These are phyloP conservation scores for Selaginella moellendorffii DNA, from an alignment of 75 land plant genomes.

Conservation along the genomic window DNA sequence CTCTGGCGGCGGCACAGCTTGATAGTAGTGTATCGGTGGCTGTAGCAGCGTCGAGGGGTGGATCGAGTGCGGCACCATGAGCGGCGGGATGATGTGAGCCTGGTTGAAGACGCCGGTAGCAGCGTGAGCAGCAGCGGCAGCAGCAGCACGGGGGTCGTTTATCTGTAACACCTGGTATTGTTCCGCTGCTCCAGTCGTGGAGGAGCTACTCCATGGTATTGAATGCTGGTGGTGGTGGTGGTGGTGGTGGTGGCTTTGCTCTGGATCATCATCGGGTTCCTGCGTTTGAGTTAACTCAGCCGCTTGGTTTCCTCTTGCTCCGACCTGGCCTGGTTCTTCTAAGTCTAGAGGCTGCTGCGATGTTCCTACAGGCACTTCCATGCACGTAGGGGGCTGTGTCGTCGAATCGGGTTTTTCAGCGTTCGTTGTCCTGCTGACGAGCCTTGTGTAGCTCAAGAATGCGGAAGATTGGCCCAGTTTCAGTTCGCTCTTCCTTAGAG, in stretches of 20 bases:
- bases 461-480: slow-evolving; percentile 64
- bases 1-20: slow-evolving; percentile 24
- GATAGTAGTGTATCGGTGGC: slow-evolving; percentile 29
- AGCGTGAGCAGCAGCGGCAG: slow-evolving; percentile 22
- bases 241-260: neutral
- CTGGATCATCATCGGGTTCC: slow-evolving; percentile 1
- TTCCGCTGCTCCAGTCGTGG: too few relatives aligned
- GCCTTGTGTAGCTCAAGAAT: slow-evolving; percentile 52
- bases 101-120: neutral
- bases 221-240: neutral
- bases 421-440: slow-evolving; percentile 13
- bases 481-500: slow-evolving; percentile 49
- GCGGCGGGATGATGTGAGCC: slow-evolving; percentile 27
- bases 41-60: slow-evolving; percentile 16
- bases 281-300: too few relatives aligned
- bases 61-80: slow-evolving; percentile 9
- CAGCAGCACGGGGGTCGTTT: slow-evolving; percentile 10
- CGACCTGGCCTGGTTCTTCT: too few relatives aligned
- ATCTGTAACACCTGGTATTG: neutral
- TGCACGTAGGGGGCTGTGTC: neutral
- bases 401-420: neutral
- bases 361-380: too few relatives aligned
- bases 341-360: too few relatives aligned
- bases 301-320: too few relatives aligned
- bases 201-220: too few relatives aligned